These are phyloP conservation scores for Aethionema arabicum DNA, from an alignment of 345 rosid genomes.

Conservation along the genomic window DNA sequence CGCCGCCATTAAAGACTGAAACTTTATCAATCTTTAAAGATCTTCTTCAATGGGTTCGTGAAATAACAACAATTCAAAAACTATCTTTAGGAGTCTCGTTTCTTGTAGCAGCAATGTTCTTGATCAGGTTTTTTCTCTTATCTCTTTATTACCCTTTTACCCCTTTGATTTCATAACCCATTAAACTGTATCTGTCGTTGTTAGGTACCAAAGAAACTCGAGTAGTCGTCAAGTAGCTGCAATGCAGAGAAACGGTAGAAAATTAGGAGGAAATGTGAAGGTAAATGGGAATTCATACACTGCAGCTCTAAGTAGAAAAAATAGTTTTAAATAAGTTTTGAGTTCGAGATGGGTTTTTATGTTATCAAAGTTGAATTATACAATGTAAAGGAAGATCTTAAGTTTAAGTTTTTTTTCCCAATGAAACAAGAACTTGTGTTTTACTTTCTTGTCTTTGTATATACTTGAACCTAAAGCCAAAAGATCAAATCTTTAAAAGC, in stretches of 20 bases:
- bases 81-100: constrained; percentile 85
- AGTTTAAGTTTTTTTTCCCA: constrained; percentile 18
- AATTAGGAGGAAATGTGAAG: constrained; percentile 53
- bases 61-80: constrained; percentile 40
- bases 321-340: constrained; percentile 22
- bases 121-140: constrained; percentile 47
- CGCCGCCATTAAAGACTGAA: constrained; percentile 28
- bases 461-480: background rate
- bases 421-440: constrained; percentile 9
- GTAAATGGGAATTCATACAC: constrained; percentile 34
- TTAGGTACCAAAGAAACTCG: constrained; percentile 24
- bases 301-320: constrained; percentile 37
- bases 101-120: constrained; percentile 62
- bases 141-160: background rate
- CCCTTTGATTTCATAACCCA: background rate
- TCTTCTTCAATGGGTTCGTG: constrained; percentile 42
- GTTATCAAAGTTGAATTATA: constrained; percentile 1
- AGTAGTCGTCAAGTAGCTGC: constrained; percentile 33
- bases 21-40: constrained; percentile 38
- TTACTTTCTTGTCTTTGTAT: background rate
- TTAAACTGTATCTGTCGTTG: background rate
- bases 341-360: background rate
- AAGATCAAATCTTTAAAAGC: background rate
- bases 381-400: constrained; percentile 18
- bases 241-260: constrained; percentile 52